Evolutionary conservation across 768 basidiomycete species (phyloP), one percentile per base, ranked within the genome.

Genomic region (Xerocomus spinulosus): DNA sequence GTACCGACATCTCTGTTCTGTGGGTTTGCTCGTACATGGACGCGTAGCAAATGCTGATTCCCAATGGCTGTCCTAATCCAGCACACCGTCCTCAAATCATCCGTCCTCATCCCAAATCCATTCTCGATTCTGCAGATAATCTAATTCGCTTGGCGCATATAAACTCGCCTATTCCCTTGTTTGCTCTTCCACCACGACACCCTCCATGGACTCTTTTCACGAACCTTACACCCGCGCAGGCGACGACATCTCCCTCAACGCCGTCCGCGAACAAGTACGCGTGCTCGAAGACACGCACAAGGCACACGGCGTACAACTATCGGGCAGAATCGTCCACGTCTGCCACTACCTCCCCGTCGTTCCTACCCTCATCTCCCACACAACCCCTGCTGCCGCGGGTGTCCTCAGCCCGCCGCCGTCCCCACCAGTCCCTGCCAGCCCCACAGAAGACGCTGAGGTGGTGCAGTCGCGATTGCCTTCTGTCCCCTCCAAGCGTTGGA

Each of bases 261-360:
- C 85, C 61, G 83, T 96, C 60, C 81, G 87, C 39, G 76, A 76
- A 5, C 82, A 87, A 55, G 85, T 96, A 46, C 68, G 64, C 29
- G 68, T 73, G 9, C 83, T 94, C 62, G 87, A 95, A 68, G 76
- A 76, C 0, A 76, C 85, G 46, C 87, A 88, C 66, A 72, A 70
- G 45, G 77, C 78, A 2, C 80, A 84, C 48, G 86, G 83, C 35
- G 80, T 87, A 46, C 74, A 80, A 1, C 79, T 96, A 35, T 86
- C 85, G 5, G 94, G 93, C 2, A 81, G 94, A 35, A 87, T 96
- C 64, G 79, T 98, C 59, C 94, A 95, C 58, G 84, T 96, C 53
- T 87, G 83, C 70, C 92, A 93, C 68, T 89, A 92, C 62, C 83
- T 94, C 46, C 92, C 92, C 52, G 75, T 93, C 61, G 72, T 76